Evolutionary conservation across 352 stramenopile genomes (phyloP).

Genomic region (Phytophthora pinifolia): DNA sequence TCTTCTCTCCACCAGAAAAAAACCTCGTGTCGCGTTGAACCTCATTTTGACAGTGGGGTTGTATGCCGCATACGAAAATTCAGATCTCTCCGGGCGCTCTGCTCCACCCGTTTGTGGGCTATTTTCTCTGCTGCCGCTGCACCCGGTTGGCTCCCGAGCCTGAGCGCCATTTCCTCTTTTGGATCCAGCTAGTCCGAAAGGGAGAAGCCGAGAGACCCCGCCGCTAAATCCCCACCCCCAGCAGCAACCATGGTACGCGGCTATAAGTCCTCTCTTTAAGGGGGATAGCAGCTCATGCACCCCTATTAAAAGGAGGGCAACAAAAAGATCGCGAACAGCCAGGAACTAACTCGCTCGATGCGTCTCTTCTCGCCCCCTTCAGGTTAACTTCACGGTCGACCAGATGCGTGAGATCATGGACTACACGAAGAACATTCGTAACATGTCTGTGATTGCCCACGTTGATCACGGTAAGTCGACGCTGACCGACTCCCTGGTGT

Average conservation of each 20-base stretch:
- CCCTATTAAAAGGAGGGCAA: background rate
- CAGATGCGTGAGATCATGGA: conserved; percentile 99
- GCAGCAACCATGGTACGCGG: conserved; percentile 54
- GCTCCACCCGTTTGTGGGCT: conserved; percentile 59
- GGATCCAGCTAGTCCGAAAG: conserved; percentile 46
- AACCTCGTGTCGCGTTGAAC: conserved; percentile 40
- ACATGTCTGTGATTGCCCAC: conserved; percentile 99
- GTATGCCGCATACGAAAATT: conserved; percentile 36
- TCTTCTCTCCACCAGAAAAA: conserved; percentile 21
- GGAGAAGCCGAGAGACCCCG: conserved; percentile 30
- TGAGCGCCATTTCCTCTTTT: conserved; percentile 61
- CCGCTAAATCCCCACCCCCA: conserved; percentile 25
- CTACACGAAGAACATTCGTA: conserved; percentile 99
- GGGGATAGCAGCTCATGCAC: background rate
- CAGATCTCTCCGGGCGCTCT: conserved; percentile 33
- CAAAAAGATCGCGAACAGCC: background rate
- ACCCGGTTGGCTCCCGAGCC: conserved; percentile 14
- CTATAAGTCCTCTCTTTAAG: too few relatives aligned
- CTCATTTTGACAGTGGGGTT: conserved; percentile 37
- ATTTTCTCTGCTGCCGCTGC: conserved; percentile 33
- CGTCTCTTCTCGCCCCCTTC: background rate
- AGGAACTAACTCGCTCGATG: too few relatives aligned
- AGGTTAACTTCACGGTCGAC: conserved; percentile 99
- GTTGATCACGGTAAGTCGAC: conserved; percentile 99
- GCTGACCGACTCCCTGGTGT: conserved; percentile 98